A percentile compares a stretch with the other conserved stretches of the same genome.
Evolutionary conservation across 805 yeast genomes (phyloP).

Genomic region (Schizosaccharomyces cryophilus): DNA sequence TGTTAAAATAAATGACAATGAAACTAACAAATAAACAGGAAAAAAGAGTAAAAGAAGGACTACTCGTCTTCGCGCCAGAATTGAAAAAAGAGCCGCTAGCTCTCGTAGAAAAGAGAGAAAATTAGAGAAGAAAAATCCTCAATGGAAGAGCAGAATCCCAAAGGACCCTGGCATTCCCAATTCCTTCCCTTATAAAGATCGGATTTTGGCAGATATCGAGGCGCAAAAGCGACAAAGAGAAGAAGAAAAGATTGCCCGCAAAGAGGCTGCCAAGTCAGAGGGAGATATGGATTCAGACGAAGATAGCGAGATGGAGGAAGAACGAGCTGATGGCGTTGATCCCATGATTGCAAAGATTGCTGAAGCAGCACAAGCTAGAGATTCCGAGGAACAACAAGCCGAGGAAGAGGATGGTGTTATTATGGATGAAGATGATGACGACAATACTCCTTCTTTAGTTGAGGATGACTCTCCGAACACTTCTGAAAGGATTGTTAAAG

Average conservation of each 20-base stretch:
- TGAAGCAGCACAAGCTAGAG: conserved; percentile 10
- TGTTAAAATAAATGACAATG: too few relatives aligned
- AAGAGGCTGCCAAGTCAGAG: not conserved
- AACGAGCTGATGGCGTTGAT: not conserved
- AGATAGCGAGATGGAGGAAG: not conserved
- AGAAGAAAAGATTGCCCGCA: conserved; percentile 11
- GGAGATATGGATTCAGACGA: not conserved
- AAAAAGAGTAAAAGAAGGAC: conserved; percentile 49
- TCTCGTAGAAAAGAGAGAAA: conserved; percentile 69
- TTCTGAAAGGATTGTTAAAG: not conserved
- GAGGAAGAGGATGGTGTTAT: conserved; percentile 15
- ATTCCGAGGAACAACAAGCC: conserved; percentile 13
- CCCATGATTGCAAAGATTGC: not conserved
- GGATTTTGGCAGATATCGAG: conserved; percentile 34
- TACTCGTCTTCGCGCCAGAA: conserved; percentile 89
- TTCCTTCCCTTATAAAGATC: conserved; percentile 80
- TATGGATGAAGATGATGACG: conserved; percentile 12
- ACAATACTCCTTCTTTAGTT: not conserved
- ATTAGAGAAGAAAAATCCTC: conserved; percentile 61
- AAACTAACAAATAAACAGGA: not conserved
- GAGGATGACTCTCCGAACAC: conserved; percentile 2
- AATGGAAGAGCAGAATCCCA: conserved; percentile 68
- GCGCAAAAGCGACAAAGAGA: conserved; percentile 23
- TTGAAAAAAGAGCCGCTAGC: conserved; percentile 84
- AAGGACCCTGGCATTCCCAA: conserved; percentile 93